Evolutionary conservation across 306 rosid species (phyloP), one percentile per base, ranked within the genome.

Genomic region (Mimosa bimucronata): DNA sequence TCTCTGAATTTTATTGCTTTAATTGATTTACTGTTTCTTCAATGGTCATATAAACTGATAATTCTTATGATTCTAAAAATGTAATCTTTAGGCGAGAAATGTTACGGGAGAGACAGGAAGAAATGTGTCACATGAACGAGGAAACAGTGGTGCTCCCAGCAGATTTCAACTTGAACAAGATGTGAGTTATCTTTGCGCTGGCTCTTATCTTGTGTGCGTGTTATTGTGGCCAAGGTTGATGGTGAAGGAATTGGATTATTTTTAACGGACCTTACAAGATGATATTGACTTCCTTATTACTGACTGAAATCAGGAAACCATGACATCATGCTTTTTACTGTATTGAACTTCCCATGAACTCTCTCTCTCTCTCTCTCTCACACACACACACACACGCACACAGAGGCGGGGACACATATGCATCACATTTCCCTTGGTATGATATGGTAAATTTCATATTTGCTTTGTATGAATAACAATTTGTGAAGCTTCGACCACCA

Each of bases 81-180:
- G 46, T 67, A 67, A 67, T 80, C 44, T 81, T 73, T 85, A 89
- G 91, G 86, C 77, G 84, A 75, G 71, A 66, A 75, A 66, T 83
- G 48, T 50, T 42, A 80, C 61, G 50, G 80, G 73, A 28, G 58
- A 75, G 80, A 52, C 82, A 6, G 66, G 78, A 65, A 81, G 74
- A 53, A 42, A 61, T 48, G 83, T 84, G 73, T 72, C 81, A 4
- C 80, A 69, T 86, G 44, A 71, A 74, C 84, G 66, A 74, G 80
- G 73, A 69, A 79, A 73, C 58, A 74, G 71, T 79, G 77, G 78
- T 45, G 76, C 74, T 80, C 80, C 77, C 16, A 84, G 79, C 78
- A 89, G 86, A 81, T 83, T 85, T 77, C 93, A 89, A 81, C 93
- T 91, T 62, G 96, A 91, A 73, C 88, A 89, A 81, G 96, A 91